phyloP scores from a whole-genome alignment of 2,329 filamentous ascomycete species.

The Monascus ruber region DNA sequence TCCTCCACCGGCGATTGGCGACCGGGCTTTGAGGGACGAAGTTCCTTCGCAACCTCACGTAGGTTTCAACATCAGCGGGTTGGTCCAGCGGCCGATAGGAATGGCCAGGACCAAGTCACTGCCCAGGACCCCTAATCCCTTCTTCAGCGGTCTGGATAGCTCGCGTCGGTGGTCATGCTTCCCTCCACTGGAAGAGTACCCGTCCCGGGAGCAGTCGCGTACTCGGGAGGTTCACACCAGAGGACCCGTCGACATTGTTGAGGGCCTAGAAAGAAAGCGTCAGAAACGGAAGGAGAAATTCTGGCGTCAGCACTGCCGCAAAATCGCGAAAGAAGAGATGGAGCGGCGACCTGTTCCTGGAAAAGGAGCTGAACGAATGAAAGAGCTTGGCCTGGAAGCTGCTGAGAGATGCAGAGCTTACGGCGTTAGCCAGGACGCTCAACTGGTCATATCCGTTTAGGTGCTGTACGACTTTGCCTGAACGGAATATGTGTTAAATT shows the following conservation, averaged over 20 bases:
- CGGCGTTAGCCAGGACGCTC: slow-evolving; percentile 36
- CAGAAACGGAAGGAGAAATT: slow-evolving; percentile 89
- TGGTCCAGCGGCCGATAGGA: slow-evolving; percentile 53
- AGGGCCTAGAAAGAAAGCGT: slow-evolving; percentile 87
- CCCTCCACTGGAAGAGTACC: slow-evolving; percentile 23
- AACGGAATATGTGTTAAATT: slow-evolving; percentile 8
- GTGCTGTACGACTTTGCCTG: slow-evolving; percentile 5
- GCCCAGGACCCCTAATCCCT: slow-evolving; percentile 64
- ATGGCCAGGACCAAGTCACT: slow-evolving; percentile 75
- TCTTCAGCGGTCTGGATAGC: slow-evolving; percentile 36
- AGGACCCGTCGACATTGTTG: slow-evolving; percentile 95
- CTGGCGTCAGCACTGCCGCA: slow-evolving; percentile 78
- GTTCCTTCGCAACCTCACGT: slow-evolving; percentile 34
- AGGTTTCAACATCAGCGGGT: slow-evolving; percentile 42
- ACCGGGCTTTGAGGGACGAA: slow-evolving; percentile 24
- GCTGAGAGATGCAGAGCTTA: slow-evolving; percentile 70
- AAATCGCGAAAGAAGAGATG: slow-evolving; percentile 56
- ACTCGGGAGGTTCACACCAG: slow-evolving; percentile 56
- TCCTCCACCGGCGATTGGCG: slow-evolving; percentile 39
- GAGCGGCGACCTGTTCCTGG: slow-evolving; percentile 61
- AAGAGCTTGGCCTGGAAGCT: slow-evolving; percentile 78
- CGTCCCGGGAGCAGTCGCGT: slow-evolving; percentile 23
- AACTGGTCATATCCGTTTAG: slow-evolving; percentile 63
- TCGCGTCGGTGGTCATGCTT: slow-evolving; percentile 20
- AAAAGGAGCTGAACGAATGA: slow-evolving; percentile 86